A percentile compares a stretch with the other conserved stretches of the same genome.
Conservation (phyloP, 1,284 basidiomycete genomes). For the Lentinula novae-zelandiae region DNA sequence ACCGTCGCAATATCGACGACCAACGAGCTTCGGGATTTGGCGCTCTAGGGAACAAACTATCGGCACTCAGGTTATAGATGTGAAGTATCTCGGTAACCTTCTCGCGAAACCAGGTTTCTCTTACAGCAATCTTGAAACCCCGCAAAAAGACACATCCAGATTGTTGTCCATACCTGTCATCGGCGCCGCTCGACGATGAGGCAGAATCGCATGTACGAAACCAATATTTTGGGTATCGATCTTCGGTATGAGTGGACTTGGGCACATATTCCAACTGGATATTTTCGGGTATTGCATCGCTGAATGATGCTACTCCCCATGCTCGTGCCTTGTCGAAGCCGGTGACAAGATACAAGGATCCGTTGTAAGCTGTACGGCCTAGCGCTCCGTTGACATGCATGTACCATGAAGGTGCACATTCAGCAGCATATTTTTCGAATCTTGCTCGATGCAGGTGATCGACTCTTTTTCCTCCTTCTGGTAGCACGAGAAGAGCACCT, state of each 20-base stretch:
- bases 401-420: neutral
- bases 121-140: slow-evolving; percentile 1
- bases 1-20: neutral
- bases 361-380: neutral
- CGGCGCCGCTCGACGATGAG: neutral
- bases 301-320: slow-evolving; percentile 4
- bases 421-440: neutral
- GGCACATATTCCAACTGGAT: neutral
- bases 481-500: slow-evolving; percentile 3
- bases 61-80: neutral
- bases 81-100: neutral
- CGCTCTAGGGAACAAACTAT: neutral
- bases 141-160: slow-evolving; percentile 5
- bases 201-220: neutral
- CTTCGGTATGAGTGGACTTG: neutral
- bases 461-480: slow-evolving; percentile 1
- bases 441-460: neutral
- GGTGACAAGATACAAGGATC: slow-evolving; percentile 1
- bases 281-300: neutral
- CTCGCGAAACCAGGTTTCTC: neutral
- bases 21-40: neutral
- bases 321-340: neutral
- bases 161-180: neutral
- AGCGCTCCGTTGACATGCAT: neutral
- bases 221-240: neutral